Evolutionary conservation across 2,329 filamentous ascomycete species (phyloP), one percentile per base, ranked within the genome.

Genomic region (Chaetomium sp.): DNA sequence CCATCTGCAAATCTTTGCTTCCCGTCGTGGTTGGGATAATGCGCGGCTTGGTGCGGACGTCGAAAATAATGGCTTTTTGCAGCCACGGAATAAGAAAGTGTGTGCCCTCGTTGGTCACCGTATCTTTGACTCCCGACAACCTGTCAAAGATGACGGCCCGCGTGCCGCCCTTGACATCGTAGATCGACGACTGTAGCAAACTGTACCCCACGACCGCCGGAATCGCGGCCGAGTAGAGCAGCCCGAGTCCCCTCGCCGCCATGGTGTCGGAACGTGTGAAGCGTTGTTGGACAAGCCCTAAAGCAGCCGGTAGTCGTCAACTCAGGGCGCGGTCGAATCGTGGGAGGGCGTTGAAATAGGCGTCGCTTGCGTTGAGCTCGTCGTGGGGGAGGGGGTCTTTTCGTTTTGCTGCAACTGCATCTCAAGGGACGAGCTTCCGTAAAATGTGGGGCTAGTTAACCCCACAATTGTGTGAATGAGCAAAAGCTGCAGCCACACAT

Each of bases 1-100:
- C 94, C 94, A 99, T 99, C 79, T 99, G 94, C 80, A 99, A 75
- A 77, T 99, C 94, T 84, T 99, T 99, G 81, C 87, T 92, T 57
- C 94, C 94, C 10, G 94, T 99, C 32, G 94, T 99, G 34, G 94
- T 99, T 64, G 88, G 89, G 71, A 99, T 97, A 73, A 96, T 97
- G 70, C 94, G 84, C 59, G 94, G 94, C 81, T 95, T 95, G 56
- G 95, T 99, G 62, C 94, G 87, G 63, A 99, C 94, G 77, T 99
- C 94, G 72, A 95, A 99, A 71, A 95, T 80, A 76, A 99, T 91
- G 66, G 87, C 89, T 74, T 85, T 87, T 75, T 99, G 94, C 71
- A 99, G 76, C 94, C 94, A 99, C 6, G 94, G 94, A 40, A 99
- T 74, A 54, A 99, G 78, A 73, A 99, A 96, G 73, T 99, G 94